Percentiles rank a stretch among this genome's conserved stretches.
Conservation (phyloP, 176 grass and related monocot genomes). For the maize (Zea mays) region Zm-B73-REFERENCE-NAM-5.0 NC_050100.1:81557501-81558000, state of each 20-base stretch:
- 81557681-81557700: not conserved
- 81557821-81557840: not conserved
- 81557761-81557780: not conserved
- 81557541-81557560: constrained; percentile 84
- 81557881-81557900: no score
- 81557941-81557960: no score
- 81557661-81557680: not conserved
- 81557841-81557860: no score
- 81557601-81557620: constrained; percentile 89
- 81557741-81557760: not conserved
- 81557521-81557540: constrained; percentile 98
- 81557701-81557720: not conserved
- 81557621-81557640: constrained; percentile 91
- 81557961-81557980: no score
- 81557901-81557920: no score
- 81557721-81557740: not conserved
- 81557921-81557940: no score
- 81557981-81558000: no score
- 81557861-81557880: not conserved
- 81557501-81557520: constrained; percentile 98
- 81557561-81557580: constrained; percentile 83
- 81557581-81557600: constrained; percentile 99
- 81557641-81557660: constrained; percentile 85
- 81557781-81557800: not conserved
- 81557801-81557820: not conserved